A percentile compares a stretch with the other conserved stretches of the same genome.
Evolutionary conservation across 768 basidiomycete species (phyloP).

Genomic region (Hypholoma sublateritium): DNA sequence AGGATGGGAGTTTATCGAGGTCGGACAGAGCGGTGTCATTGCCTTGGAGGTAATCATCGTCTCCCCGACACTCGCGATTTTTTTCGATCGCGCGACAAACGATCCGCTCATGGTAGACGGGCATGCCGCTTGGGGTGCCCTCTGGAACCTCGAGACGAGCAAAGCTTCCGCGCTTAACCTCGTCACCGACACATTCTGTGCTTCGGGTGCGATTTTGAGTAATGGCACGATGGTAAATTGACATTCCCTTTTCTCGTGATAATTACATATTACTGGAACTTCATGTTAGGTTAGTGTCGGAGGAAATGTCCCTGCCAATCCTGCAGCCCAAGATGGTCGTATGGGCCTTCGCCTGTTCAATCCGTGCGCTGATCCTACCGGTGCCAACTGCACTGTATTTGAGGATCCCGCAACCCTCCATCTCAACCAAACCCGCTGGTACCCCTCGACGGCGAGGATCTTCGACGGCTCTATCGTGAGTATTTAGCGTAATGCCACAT

Average conservation of each 20-base stretch:
- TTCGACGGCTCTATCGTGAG: constrained; percentile 34
- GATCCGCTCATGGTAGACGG: constrained; percentile 41
- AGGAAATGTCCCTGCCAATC: constrained; percentile 27
- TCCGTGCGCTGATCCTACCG: constrained; percentile 33
- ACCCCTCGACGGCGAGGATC: constrained; percentile 35
- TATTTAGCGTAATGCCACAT: background rate
- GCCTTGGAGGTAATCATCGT: constrained; percentile 29
- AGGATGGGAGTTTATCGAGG: constrained; percentile 28
- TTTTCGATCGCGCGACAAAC: constrained; percentile 30
- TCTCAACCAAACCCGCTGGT: constrained; percentile 39
- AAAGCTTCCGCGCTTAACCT: constrained; percentile 32
- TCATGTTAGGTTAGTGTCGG: constrained; percentile 28
- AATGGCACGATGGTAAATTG: constrained; percentile 38
- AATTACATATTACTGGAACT: background rate
- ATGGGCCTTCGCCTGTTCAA: constrained; percentile 38
- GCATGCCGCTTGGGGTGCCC: constrained; percentile 45
- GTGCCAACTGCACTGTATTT: constrained; percentile 31
- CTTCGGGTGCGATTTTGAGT: constrained; percentile 38
- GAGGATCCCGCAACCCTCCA: constrained; percentile 34
- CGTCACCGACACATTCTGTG: constrained; percentile 44
- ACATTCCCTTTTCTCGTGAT: background rate
- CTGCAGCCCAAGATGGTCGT: constrained; percentile 30
- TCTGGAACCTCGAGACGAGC: constrained; percentile 41
- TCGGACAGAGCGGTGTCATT: constrained; percentile 26
- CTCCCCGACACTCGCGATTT: constrained; percentile 28